Conservation (phyloP, 2,329 filamentous ascomycete species). For the Moelleriella libera region DNA sequence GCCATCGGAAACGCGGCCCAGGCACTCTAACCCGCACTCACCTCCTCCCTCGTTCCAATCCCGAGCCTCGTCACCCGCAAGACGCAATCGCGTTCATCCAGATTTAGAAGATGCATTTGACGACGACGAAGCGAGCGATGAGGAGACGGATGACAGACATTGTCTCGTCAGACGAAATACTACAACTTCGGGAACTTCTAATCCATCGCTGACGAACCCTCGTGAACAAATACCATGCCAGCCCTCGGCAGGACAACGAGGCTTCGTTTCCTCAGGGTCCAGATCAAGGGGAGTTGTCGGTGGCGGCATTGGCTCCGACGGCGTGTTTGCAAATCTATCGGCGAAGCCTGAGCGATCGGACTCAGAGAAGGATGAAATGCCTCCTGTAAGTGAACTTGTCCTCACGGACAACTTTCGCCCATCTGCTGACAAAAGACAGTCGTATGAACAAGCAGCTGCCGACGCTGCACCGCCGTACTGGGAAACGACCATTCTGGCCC, state of each 20-base stretch:
- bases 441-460: conserved; percentile 95
- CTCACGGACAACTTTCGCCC: background rate
- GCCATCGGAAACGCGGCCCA: conserved; percentile 13
- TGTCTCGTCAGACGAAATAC: conserved; percentile 63
- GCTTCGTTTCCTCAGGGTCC: conserved; percentile 17
- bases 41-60: conserved; percentile 82
- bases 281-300: conserved; percentile 42
- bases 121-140: conserved; percentile 62
- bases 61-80: conserved; percentile 47
- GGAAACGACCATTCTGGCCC: conserved; percentile 96
- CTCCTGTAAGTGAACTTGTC: conserved; percentile 48
- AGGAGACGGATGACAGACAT: conserved; percentile 66
- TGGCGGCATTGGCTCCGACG: conserved; percentile 69
- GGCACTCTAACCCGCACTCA: conserved; percentile 36
- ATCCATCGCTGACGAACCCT: conserved; percentile 1
- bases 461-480: conserved; percentile 95
- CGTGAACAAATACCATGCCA: conserved; percentile 2
- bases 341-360: conserved; percentile 77
- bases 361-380: conserved; percentile 73
- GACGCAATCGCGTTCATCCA: conserved; percentile 44
- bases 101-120: conserved; percentile 91
- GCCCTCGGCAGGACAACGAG: conserved; percentile 10
- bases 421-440: conserved; percentile 39
- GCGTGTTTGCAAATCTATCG: conserved; percentile 89
- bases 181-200: conserved; percentile 10